Percentiles rank a stretch among this genome's conserved stretches.
These are phyloP conservation scores for Fusarium fujikuroi DNA, from an alignment of 2,329 filamentous ascomycete species.

Conservation along the genomic window DNA sequence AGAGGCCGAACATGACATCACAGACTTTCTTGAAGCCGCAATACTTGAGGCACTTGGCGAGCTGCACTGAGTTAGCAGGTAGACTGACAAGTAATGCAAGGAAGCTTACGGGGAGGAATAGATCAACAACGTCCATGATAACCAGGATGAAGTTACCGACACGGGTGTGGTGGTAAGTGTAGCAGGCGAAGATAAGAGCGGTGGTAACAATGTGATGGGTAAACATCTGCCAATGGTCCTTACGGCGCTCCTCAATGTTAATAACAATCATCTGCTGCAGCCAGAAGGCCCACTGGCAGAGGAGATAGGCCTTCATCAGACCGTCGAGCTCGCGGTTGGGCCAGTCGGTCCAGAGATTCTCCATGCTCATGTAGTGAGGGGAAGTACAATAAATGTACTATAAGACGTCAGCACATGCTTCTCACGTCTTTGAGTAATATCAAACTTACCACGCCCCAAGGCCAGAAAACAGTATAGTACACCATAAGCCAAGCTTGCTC, in stretches of 20 bases:
- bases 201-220: slow-evolving; percentile 93
- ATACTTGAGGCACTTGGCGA: slow-evolving; percentile 95
- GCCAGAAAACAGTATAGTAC: slow-evolving; percentile 86
- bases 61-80: slow-evolving; percentile 72
- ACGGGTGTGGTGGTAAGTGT: slow-evolving; percentile 86
- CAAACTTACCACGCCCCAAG: slow-evolving; percentile 78
- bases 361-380: slow-evolving; percentile 79
- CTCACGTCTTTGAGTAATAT: too few species aligned
- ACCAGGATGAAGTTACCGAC: slow-evolving; percentile 90
- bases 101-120: slow-evolving; percentile 85
- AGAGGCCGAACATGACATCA: slow-evolving; percentile 85
- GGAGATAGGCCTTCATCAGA: slow-evolving; percentile 86
- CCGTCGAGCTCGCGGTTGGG: slow-evolving; percentile 80
- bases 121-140: slow-evolving; percentile 93
- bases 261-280: slow-evolving; percentile 94
- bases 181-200: slow-evolving; percentile 81
- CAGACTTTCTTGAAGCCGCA: slow-evolving; percentile 79
- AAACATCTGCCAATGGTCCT: slow-evolving; percentile 97
- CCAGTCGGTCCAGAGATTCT: slow-evolving; percentile 85
- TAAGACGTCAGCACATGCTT: slow-evolving; percentile 13
- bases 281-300: slow-evolving; percentile 93
- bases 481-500: slow-evolving; percentile 93
- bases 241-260: slow-evolving; percentile 92
- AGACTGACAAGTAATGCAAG: slow-evolving; percentile 75
- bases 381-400: slow-evolving; percentile 85